Conservation (phyloP, 208 protist species). For the Acanthamoeba healyi region DNA sequence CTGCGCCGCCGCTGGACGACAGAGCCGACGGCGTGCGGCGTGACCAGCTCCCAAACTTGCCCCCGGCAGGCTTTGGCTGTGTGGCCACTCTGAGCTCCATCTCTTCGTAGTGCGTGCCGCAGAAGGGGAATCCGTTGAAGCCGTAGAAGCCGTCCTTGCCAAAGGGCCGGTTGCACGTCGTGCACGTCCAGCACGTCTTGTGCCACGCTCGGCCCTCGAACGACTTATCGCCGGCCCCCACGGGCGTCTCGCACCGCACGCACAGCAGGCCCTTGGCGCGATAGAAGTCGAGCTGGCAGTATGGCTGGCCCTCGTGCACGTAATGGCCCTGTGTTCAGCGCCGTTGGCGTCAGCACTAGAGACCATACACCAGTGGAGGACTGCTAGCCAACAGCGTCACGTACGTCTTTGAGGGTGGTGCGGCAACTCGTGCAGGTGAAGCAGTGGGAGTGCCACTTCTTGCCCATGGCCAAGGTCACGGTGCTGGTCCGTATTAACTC, state of each 20-base stretch:
- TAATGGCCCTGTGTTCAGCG: constrained; percentile 24
- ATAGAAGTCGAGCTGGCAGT: constrained; percentile 37
- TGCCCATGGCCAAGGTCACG: constrained; percentile 44
- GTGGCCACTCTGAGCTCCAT: background rate
- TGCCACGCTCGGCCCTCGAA: constrained; percentile 37
- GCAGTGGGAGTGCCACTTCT: constrained; percentile 65
- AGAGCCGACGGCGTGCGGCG: background rate
- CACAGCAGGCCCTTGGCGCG: constrained; percentile 28
- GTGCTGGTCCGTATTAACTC: background rate
- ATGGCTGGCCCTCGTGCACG: constrained; percentile 52
- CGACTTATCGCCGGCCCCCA: constrained; percentile 30
- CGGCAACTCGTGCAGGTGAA: constrained; percentile 15
- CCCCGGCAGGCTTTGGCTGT: background rate
- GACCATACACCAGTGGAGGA: background rate
- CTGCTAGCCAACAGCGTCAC: no score
- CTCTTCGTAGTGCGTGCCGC: background rate
- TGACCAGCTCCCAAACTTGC: background rate
- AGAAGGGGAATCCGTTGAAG: constrained; percentile 15
- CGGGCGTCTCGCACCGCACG: constrained; percentile 5
- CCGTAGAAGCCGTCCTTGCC: constrained; percentile 61
- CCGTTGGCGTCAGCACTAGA: background rate
- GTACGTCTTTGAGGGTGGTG: constrained; percentile 2
- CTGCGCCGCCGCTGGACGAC: background rate
- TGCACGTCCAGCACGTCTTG: constrained; percentile 23
- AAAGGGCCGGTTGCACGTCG: constrained; percentile 31